Percentiles rank a stretch among this genome's conserved stretches.
Evolutionary conservation across 768 basidiomycete species (phyloP).

Genomic region (Dentipellis sp.): DNA sequence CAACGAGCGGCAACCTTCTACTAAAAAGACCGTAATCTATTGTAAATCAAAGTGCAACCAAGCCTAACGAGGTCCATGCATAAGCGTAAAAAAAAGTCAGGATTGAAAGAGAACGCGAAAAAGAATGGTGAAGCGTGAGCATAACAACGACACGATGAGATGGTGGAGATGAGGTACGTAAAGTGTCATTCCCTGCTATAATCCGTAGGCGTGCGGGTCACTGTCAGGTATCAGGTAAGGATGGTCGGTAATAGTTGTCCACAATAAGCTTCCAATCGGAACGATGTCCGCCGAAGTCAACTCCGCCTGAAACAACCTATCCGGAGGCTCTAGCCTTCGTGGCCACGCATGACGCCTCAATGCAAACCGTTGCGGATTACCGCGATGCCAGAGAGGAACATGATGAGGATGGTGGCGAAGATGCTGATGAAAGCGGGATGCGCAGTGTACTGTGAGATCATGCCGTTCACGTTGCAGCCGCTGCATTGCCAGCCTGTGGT

Average conservation of each 20-base stretch:
- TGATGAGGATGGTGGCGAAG: slow-evolving; percentile 46
- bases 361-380: slow-evolving; percentile 33
- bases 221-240: neutral
- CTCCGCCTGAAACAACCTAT: too few relatives aligned
- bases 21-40: neutral
- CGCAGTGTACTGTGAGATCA: slow-evolving; percentile 26
- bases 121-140: neutral
- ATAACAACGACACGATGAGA: neutral
- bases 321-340: too few relatives aligned
- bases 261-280: neutral
- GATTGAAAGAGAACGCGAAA: neutral
- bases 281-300: too few relatives aligned
- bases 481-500: slow-evolving; percentile 46
- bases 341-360: neutral
- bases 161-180: neutral
- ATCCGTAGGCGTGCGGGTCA: neutral
- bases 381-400: slow-evolving; percentile 58
- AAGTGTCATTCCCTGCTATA: neutral
- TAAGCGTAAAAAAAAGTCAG: neutral
- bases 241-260: slow-evolving; percentile 3
- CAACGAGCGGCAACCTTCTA: neutral
- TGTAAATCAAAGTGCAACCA: neutral
- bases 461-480: slow-evolving; percentile 32
- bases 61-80: neutral
- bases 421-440: slow-evolving; percentile 51